A percentile compares a stretch with the other conserved stretches of the same genome.
These are phyloP conservation scores for Meredithiella fracta DNA, from an alignment of 2,329 filamentous ascomycete genomes.

Conservation along the genomic window DNA sequence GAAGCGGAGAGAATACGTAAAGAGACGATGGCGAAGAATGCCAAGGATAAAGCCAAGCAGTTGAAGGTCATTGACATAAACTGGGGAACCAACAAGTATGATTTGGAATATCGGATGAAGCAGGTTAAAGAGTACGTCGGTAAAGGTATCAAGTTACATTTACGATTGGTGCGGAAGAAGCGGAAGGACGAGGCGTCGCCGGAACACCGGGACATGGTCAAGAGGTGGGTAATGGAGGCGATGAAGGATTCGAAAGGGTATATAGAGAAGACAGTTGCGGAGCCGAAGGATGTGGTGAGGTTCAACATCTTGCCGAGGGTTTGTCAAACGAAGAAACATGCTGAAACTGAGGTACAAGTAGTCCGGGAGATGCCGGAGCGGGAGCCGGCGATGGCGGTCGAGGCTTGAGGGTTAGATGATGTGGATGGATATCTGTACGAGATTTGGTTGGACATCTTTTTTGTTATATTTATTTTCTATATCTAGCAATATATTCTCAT, in stretches of 20 bases:
- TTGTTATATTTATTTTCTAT: too few species aligned
- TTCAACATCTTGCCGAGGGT: constrained; percentile 25
- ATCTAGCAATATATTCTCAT: too few species aligned
- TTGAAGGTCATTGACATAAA: constrained; percentile 76
- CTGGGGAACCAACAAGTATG: constrained; percentile 67
- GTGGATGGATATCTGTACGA: too few species aligned
- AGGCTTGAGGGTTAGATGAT: background rate
- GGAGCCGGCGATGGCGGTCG: background rate
- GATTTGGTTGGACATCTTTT: too few species aligned
- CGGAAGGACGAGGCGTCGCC: constrained; percentile 38
- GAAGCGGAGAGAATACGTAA: constrained; percentile 28
- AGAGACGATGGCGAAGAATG: constrained; percentile 28
- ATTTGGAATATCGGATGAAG: constrained; percentile 55
- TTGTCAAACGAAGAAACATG: background rate
- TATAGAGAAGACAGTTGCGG: constrained; percentile 32
- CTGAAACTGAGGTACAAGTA: background rate
- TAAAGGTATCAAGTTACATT: constrained; percentile 60
- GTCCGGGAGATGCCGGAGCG: background rate
- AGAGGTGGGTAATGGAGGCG: constrained; percentile 22
- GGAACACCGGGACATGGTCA: constrained; percentile 43
- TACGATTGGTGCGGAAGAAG: constrained; percentile 47
- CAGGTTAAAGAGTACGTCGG: constrained; percentile 51
- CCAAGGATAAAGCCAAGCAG: constrained; percentile 25
- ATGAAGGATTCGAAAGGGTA: constrained; percentile 21
- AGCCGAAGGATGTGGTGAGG: constrained; percentile 24